Percentiles rank a stretch among this genome's conserved stretches.
These are phyloP conservation scores for Blastobotrys mokoenaii DNA, from an alignment of 805 yeast species.

Conservation along the genomic window DNA sequence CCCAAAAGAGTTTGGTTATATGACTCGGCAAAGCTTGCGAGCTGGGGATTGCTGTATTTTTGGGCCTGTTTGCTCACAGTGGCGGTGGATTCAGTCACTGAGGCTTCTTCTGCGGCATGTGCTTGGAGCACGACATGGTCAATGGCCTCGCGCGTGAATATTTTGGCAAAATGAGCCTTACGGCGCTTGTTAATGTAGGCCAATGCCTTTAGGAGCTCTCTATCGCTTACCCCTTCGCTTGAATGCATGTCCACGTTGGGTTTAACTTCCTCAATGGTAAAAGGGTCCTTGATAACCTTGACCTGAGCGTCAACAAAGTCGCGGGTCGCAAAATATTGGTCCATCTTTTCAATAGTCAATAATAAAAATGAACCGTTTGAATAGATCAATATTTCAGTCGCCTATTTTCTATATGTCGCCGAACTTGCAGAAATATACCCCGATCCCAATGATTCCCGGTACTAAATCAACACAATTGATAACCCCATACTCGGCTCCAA, in stretches of 20 bases:
- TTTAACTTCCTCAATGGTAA: not conserved
- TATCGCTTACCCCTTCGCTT: not conserved
- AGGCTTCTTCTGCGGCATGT: not conserved
- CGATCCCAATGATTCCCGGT: too few relatives aligned
- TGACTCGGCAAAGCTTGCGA: not conserved
- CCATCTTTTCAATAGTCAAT: constrained; percentile 1
- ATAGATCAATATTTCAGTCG: not conserved
- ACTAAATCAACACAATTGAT: too few relatives aligned
- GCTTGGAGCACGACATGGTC: constrained; percentile 6
- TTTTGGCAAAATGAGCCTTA: constrained; percentile 1
- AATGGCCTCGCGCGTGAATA: constrained; percentile 11
- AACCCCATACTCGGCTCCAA: too few relatives aligned
- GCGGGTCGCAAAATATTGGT: constrained; percentile 1
- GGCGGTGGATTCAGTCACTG: too few relatives aligned
- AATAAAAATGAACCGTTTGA: not conserved
- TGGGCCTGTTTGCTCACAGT: too few relatives aligned
- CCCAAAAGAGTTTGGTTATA: not conserved
- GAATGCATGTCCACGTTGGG: not conserved
- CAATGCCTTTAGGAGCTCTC: not conserved
- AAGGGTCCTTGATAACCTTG: constrained; percentile 3
- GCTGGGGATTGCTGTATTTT: too few relatives aligned
- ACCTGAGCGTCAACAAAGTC: constrained; percentile 7
- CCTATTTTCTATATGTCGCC: too few relatives aligned
- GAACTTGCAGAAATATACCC: too few relatives aligned
- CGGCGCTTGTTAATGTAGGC: constrained; percentile 3